phyloP scores from a whole-genome alignment of 2,329 filamentous ascomycete species.

The Penicillium hesseltinei region DNA sequence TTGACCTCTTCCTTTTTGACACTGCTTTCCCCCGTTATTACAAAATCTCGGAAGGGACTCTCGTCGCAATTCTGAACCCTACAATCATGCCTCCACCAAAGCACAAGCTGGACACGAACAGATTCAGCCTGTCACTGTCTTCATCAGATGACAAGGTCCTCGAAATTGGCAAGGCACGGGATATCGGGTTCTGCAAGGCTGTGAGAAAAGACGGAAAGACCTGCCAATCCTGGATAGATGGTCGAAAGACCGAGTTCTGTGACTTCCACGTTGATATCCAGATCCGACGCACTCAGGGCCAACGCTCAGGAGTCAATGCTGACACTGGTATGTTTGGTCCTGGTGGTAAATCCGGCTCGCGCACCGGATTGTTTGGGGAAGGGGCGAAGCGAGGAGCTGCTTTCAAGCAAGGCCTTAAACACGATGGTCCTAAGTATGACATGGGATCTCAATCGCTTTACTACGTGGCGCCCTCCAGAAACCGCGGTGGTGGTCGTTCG shows the following conservation, averaged over 20 bases:
- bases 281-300: slow-evolving; percentile 66
- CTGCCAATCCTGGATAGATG: slow-evolving; percentile 84
- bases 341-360: slow-evolving; percentile 39
- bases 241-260: slow-evolving; percentile 82
- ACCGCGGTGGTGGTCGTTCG: slow-evolving; percentile 13
- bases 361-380: slow-evolving; percentile 42
- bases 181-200: slow-evolving; percentile 84
- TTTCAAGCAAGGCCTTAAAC: slow-evolving; percentile 30
- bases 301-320: slow-evolving; percentile 76
- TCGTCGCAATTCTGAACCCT: slow-evolving; percentile 90
- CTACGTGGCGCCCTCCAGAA: slow-evolving; percentile 42
- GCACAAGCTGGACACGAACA: slow-evolving; percentile 71
- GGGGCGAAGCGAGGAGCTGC: slow-evolving; percentile 1
- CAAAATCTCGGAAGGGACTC: slow-evolving; percentile 87
- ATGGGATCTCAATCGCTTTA: slow-evolving; percentile 44
- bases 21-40: slow-evolving; percentile 89
- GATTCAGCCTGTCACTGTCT: slow-evolving; percentile 80
- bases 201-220: slow-evolving; percentile 78
- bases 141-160: slow-evolving; percentile 85
- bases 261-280: slow-evolving; percentile 88
- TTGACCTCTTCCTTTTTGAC: slow-evolving; percentile 90
- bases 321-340: slow-evolving; percentile 55
- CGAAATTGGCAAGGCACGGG: slow-evolving; percentile 79
- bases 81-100: slow-evolving; percentile 82
- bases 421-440: slow-evolving; percentile 42